Percentiles rank a stretch among this genome's conserved stretches.
Evolutionary conservation across 225 moss, liverwort and hornwort species (phyloP).

Genomic region (Lunularia cruciata): DNA sequence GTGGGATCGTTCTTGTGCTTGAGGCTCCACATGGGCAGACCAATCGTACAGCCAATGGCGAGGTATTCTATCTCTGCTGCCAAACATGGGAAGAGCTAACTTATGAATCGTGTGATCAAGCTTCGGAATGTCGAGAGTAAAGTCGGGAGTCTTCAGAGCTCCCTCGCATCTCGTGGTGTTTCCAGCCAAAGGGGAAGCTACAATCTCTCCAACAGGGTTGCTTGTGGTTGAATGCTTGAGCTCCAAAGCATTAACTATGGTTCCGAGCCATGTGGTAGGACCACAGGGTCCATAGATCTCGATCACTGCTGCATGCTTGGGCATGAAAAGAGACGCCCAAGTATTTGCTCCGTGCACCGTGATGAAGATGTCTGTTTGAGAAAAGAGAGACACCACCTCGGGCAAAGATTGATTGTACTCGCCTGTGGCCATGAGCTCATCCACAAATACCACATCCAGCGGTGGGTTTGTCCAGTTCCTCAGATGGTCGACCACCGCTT

Average conservation of each 20-base stretch:
- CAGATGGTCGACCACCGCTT: constrained; percentile 52
- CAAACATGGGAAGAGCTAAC: constrained; percentile 40
- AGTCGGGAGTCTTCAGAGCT: constrained; percentile 61
- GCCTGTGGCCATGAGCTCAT: constrained; percentile 55
- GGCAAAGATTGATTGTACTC: constrained; percentile 64
- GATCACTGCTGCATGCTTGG: constrained; percentile 62
- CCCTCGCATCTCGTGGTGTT: constrained; percentile 63
- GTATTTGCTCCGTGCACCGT: constrained; percentile 88
- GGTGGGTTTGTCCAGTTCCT: constrained; percentile 42
- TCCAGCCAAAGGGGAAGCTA: constrained; percentile 47
- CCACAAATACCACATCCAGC: constrained; percentile 55
- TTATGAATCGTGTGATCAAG: constrained; percentile 41
- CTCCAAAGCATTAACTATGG: constrained; percentile 52
- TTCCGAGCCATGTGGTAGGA: constrained; percentile 58
- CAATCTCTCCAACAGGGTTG: constrained; percentile 62
- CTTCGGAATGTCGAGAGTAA: constrained; percentile 51
- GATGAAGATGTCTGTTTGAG: constrained; percentile 75
- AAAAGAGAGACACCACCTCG: constrained; percentile 76
- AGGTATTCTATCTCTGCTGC: constrained; percentile 52
- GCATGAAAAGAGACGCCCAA: constrained; percentile 84
- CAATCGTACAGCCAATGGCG: constrained; percentile 67
- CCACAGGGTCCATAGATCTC: constrained; percentile 85
- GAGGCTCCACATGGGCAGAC: not conserved
- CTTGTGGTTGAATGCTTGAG: constrained; percentile 64
- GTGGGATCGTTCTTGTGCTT: not conserved